Evolutionary conservation across 345 rosid genomes (phyloP), one percentile per base, ranked within the genome.

Genomic region (Acer saccharum): DNA sequence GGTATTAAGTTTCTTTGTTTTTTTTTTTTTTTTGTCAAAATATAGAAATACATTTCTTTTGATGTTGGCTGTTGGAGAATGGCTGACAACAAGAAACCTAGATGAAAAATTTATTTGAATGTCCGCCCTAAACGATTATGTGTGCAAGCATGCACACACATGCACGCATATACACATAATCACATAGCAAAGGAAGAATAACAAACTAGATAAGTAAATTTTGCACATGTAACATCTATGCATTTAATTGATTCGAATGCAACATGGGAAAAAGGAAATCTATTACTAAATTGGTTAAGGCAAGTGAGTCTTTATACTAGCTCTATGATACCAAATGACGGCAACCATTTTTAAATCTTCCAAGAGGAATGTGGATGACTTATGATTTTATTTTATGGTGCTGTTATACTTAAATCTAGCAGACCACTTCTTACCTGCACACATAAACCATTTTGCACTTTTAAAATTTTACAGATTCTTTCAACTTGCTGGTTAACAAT

Each of bases 401-500:
- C 32, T 39, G n/a, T 27, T 57, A 3, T 62, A 16, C 41, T 27
- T 27, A 41, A 4, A 20, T 11, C 58, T 27, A 18, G 5, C n/a
- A 14, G 4, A 61, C 14, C 55, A 39, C 58, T 73, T 35, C 60
- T 46, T 12, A 35, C 27, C 65, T 7, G 46, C 62, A 65, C 8
- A 11, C 8, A 11, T 43, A 57, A 63, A 54, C 41, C n/a, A 35
- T 46, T 23, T 55, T 20, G 23, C 10, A 43, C 48, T 9, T 16
- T 27, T 52, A 50, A 41, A 35, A 50, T 74, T 21, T 62, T 82
- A 83, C 86, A 95, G 99, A 95, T 90, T 93, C 99, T 63, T 95
- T 92, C 88, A 93, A 95, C 86, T 87, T 95, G 80, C 81, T 95
- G 84, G 96, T 95, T 81, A 95, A 95, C 79, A 93, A 91, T 60